Evolutionary conservation across 495 filamentous ascomycete species (phyloP).

Genomic region (Penicillium diatomitis): DNA sequence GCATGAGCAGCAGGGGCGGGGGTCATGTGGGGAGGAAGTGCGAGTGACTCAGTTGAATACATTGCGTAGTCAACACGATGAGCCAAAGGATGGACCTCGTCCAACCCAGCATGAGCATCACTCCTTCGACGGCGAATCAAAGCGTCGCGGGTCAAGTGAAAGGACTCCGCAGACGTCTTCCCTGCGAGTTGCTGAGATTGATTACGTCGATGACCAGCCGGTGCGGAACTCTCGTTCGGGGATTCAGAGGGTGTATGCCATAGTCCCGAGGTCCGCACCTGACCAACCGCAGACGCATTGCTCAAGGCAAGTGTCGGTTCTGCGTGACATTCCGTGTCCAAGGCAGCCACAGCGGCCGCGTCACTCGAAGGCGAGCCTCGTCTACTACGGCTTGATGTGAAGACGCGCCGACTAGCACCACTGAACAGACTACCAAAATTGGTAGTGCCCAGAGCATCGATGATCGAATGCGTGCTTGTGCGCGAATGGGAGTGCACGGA

Average conservation of each 20-base stretch:
- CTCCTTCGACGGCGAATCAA: slow-evolving; percentile 26
- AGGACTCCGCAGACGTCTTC: slow-evolving; percentile 35
- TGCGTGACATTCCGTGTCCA: slow-evolving; percentile 52
- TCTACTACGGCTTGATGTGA: slow-evolving; percentile 38
- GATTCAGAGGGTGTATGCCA: slow-evolving; percentile 21
- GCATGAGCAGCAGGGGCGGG: slow-evolving; percentile 11
- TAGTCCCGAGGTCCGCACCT: slow-evolving; percentile 42
- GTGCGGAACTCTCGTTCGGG: slow-evolving; percentile 11
- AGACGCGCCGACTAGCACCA: slow-evolving; percentile 42
- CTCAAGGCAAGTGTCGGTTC: slow-evolving; percentile 56
- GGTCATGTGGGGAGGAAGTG: slow-evolving; percentile 2
- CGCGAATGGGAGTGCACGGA: slow-evolving; percentile 26
- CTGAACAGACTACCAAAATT: slow-evolving; percentile 49
- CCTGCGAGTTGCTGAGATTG: slow-evolving; percentile 7
- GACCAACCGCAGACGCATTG: slow-evolving; percentile 53
- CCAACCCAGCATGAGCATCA: slow-evolving; percentile 23
- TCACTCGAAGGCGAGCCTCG: slow-evolving; percentile 50
- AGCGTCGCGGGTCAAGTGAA: slow-evolving; percentile 35
- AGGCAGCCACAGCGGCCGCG: slow-evolving; percentile 40
- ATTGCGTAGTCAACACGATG: slow-evolving; percentile 20
- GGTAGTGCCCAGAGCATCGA: slow-evolving; percentile 40
- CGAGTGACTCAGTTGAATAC: slow-evolving; percentile 17
- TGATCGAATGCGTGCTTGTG: slow-evolving; percentile 32
- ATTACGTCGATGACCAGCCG: slow-evolving; percentile 16
- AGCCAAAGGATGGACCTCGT: slow-evolving; percentile 9